Conservation (phyloP, 192 early-diverging fungal species). For the Coemansia sp. region DNA sequence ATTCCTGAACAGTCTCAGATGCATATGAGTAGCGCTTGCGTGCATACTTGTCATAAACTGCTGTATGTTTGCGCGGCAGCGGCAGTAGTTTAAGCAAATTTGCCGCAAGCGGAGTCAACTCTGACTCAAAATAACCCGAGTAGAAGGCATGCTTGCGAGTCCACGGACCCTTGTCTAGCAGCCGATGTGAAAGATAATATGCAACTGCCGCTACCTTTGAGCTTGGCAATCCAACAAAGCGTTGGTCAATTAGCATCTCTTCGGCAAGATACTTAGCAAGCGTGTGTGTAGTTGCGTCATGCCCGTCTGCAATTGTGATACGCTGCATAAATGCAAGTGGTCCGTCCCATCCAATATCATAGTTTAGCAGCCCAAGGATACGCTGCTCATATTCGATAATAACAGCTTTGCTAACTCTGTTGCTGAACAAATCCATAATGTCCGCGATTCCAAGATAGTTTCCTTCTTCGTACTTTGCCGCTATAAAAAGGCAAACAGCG, state of each 20-base stretch:
- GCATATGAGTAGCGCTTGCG: constrained; percentile 38
- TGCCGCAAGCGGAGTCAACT: constrained; percentile 44
- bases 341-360: constrained; percentile 59
- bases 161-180: constrained; percentile 53
- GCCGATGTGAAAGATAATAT: constrained; percentile 42
- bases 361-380: constrained; percentile 57
- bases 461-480: constrained; percentile 62
- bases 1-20: constrained; percentile 41
- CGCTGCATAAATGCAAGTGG: constrained; percentile 60
- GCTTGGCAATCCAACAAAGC: constrained; percentile 53
- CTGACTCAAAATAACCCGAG: constrained; percentile 68
- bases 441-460: constrained; percentile 55
- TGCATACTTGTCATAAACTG: constrained; percentile 52
- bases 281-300: constrained; percentile 56
- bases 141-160: constrained; percentile 59
- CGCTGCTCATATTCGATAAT: constrained; percentile 60
- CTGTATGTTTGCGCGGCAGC: constrained; percentile 35
- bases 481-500: constrained; percentile 55
- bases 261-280: constrained; percentile 63
- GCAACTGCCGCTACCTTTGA: constrained; percentile 53
- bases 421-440: constrained; percentile 49
- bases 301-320: constrained; percentile 60
- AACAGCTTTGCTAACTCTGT: constrained; percentile 44
- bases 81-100: constrained; percentile 58
- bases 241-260: constrained; percentile 57